Evolutionary conservation across 306 rosid genomes (phyloP).

Genomic region (Phaseolus lunatus): DNA sequence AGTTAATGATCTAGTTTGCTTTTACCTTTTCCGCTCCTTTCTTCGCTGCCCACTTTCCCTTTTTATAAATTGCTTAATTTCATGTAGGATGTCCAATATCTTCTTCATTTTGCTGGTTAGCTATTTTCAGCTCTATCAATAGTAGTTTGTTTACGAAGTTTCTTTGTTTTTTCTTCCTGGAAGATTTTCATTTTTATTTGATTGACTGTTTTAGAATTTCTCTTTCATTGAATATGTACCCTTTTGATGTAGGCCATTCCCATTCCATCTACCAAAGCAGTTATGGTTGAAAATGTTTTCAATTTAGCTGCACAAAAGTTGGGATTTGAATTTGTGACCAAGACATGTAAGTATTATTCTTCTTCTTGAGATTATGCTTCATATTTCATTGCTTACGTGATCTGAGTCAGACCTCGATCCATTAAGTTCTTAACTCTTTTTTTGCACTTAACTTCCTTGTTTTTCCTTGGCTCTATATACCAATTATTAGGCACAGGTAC

Average conservation of each 20-base stretch:
- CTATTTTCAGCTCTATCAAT: slow-evolving; percentile 39
- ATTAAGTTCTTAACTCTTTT: slow-evolving; percentile 21
- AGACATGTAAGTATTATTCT: slow-evolving; percentile 61
- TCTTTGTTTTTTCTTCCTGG: not conserved
- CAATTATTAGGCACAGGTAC: slow-evolving; percentile 4
- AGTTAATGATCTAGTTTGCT: slow-evolving; percentile 34
- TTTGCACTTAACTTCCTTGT: slow-evolving; percentile 34
- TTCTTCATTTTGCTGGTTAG: slow-evolving; percentile 24
- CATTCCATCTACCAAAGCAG: slow-evolving; percentile 77
- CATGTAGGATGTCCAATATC: slow-evolving; percentile 24
- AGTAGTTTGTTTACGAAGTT: slow-evolving; percentile 12
- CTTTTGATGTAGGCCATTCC: slow-evolving; percentile 76
- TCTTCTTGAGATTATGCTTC: slow-evolving; percentile 35
- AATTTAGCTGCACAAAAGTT: slow-evolving; percentile 87
- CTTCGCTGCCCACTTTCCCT: slow-evolving; percentile 20
- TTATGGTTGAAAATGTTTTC: slow-evolving; percentile 68
- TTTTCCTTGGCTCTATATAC: slow-evolving; percentile 37
- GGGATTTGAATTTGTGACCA: slow-evolving; percentile 69
- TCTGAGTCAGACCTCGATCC: slow-evolving; percentile 25
- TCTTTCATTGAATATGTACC: slow-evolving; percentile 33
- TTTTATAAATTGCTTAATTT: slow-evolving; percentile 37
- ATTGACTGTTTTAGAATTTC: slow-evolving; percentile 13
- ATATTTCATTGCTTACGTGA: slow-evolving; percentile 10
- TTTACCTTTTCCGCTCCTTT: not conserved
- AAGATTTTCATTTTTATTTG: slow-evolving; percentile 24